Percentiles rank a stretch among this genome's conserved stretches.
Evolutionary conservation across 1,139 yeast species (phyloP).

Genomic region (Candida glucosophila): DNA sequence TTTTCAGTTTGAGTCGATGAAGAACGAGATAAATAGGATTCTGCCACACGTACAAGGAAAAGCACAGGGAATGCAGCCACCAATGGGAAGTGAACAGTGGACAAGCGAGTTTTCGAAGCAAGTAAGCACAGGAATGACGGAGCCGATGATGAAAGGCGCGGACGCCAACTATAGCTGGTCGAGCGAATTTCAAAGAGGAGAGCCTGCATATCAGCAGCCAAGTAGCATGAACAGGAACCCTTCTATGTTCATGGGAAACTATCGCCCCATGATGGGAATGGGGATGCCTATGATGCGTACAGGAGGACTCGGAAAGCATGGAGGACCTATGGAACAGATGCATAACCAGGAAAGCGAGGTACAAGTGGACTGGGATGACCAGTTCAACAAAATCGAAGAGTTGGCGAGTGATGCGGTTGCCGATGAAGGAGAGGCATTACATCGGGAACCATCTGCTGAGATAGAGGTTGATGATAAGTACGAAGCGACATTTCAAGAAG

Average conservation of each 20-base stretch:
- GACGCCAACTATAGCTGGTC: slow-evolving; percentile 13
- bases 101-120: slow-evolving; percentile 26
- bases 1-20: slow-evolving; percentile 54
- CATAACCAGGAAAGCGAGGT: slow-evolving; percentile 17
- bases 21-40: slow-evolving; percentile 42
- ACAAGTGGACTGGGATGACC: slow-evolving; percentile 71
- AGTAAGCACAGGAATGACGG: too few relatives aligned
- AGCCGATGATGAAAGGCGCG: too few relatives aligned
- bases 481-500: slow-evolving; percentile 69
- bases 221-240: slow-evolving; percentile 11
- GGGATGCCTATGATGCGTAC: slow-evolving; percentile 15
- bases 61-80: too few relatives aligned
- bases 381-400: slow-evolving; percentile 70
- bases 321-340: slow-evolving; percentile 10
- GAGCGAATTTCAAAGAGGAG: background rate
- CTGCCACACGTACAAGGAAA: slow-evolving; percentile 17
- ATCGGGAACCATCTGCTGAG: slow-evolving; percentile 24
- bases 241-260: slow-evolving; percentile 19
- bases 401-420: slow-evolving; percentile 19
- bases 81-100: slow-evolving; percentile 15
- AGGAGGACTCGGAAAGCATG: slow-evolving; percentile 5
- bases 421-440: slow-evolving; percentile 16
- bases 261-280: slow-evolving; percentile 39
- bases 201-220: slow-evolving; percentile 5
- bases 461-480: slow-evolving; percentile 48